Base-by-base conservation (phyloP, 257 asterid species). In the Echites panduratus region DNA sequence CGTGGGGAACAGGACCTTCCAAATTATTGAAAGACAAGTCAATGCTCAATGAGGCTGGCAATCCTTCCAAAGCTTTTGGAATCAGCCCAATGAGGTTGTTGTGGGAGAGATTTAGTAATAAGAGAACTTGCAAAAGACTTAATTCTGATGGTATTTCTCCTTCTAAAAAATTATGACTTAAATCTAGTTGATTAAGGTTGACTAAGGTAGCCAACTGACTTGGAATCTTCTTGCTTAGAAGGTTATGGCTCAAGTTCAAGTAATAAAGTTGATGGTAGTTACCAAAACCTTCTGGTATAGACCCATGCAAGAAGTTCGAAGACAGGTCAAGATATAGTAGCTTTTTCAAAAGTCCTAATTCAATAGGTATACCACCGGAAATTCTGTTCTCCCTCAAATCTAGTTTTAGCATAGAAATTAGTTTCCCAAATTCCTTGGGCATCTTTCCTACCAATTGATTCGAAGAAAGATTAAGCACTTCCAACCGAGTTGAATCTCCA, bases 11-110 rank as follows among this genome's bases (percentile, higher is more conserved):
- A 13, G 84, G 79, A 41, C 88, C 50, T 9, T 47, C 50, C 14
- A 47, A 47, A 13, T 47, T 10, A 10, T 47, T 47, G 3, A 47
- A 69, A 16, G 84, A 84, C 24, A 84, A 29, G 41, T 84, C 70
- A 20, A 84, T 65, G 9, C 52, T 58, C 14, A 35, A 24, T 62
- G 75, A 73, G 44, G 74, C 71, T 14, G 66, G 5, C 27, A 77
- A 49, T 27, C 69, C 58, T 11, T 44, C 66, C 68, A 79, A 71
- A 35, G 72, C 59, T 19, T 74, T 64, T 0, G 87, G 87, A 14
- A 83, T 73, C 9, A 70, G 24, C 27, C 86, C 88, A 17, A 76
- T 71, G n/a, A 84, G 32, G 45, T 75, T 58, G 69, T 84, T 84
- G 8, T 70, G 84, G 26, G 86, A 84, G n/a, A 84, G 79, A 16